A percentile compares a stretch with the other conserved stretches of the same genome.
Conservation (phyloP, 192 early-diverging fungal genomes). For the Backusella psychrophila region DNA sequence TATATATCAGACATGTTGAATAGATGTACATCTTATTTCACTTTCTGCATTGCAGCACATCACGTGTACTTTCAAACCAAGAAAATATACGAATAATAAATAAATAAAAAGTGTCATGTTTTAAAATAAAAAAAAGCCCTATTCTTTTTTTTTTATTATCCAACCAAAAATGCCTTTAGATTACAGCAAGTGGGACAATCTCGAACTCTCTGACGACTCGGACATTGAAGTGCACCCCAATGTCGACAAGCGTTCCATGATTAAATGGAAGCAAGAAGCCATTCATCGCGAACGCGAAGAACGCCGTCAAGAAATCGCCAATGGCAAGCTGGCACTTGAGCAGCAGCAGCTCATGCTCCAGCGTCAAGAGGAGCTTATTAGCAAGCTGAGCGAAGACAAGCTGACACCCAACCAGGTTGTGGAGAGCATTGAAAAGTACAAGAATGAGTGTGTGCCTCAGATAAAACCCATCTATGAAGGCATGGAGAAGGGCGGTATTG, state of each 20-base stretch:
- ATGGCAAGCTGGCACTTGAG: constrained; percentile 33
- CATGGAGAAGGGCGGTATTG: neutral
- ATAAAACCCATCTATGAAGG: neutral
- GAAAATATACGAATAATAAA: neutral
- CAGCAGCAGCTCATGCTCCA: constrained; percentile 21
- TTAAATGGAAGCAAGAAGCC: constrained; percentile 88
- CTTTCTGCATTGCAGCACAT: no score
- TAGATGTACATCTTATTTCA: no score
- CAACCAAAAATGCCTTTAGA: constrained; percentile 49
- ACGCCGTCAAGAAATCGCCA: constrained; percentile 61
- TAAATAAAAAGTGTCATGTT: neutral
- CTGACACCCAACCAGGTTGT: constrained; percentile 10
- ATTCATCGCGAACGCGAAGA: constrained; percentile 85
- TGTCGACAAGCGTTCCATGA: constrained; percentile 88
- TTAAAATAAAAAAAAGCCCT: neutral
- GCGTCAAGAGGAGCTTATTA: constrained; percentile 19
- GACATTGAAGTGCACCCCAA: constrained; percentile 96
- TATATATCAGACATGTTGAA: no score
- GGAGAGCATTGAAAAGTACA: constrained; percentile 8
- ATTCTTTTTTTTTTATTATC: no score
- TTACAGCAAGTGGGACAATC: constrained; percentile 96
- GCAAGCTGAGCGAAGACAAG: neutral
- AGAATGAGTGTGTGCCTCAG: constrained; percentile 2
- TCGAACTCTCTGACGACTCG: constrained; percentile 96
- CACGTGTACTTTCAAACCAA: neutral